phyloP scores from a whole-genome alignment of 192 early-diverging fungal species.

The Umbelopsis isabellina region DNA sequence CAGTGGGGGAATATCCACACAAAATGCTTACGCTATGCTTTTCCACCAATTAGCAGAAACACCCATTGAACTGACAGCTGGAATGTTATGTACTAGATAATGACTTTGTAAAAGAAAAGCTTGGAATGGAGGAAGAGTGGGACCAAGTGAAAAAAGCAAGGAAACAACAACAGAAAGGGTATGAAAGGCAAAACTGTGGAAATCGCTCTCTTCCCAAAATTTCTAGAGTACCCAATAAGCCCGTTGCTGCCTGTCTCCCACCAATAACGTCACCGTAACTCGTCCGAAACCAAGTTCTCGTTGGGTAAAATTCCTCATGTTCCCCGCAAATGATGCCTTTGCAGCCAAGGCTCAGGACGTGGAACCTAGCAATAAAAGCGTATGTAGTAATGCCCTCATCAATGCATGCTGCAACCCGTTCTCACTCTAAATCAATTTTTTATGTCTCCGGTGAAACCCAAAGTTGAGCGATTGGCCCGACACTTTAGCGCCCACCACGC shows the following conservation, averaged over 20 bases:
- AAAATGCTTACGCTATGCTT: slow-evolving; percentile 26
- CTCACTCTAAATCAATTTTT: background rate
- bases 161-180: no score
- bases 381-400: no score
- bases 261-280: background rate
- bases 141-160: background rate
- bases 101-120: background rate
- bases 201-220: slow-evolving; percentile 3
- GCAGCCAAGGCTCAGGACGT: background rate
- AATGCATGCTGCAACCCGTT: background rate
- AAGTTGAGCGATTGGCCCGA: background rate
- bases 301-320: background rate
- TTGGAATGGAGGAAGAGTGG: background rate
- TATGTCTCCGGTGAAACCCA: background rate
- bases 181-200: background rate
- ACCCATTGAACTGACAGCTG: slow-evolving; percentile 24
- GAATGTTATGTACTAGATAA: background rate
- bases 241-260: background rate
- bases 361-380: no score
- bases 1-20: background rate
- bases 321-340: slow-evolving; percentile 10
- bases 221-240: background rate
- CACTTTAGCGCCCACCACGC: background rate
- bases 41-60: slow-evolving; percentile 32
- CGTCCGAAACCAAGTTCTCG: background rate